Evolutionary conservation across 1,284 basidiomycete species (phyloP), one percentile per base, ranked within the genome.

Genomic region (Trichosporon ovoides): DNA sequence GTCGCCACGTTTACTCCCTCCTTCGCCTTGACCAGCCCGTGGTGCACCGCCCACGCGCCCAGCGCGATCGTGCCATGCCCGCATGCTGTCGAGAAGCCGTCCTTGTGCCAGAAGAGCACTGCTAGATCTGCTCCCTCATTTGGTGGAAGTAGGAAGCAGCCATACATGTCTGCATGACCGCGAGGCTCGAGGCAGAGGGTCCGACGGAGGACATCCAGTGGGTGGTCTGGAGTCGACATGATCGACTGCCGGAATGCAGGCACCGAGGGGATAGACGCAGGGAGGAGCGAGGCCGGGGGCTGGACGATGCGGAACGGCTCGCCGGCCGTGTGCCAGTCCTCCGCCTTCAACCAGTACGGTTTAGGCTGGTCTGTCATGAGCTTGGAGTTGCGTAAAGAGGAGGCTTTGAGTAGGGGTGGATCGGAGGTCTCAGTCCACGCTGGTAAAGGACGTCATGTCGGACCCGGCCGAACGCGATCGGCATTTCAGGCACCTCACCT

Each of bases 11-110:
- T 53, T 5, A 12, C 10, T 0, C 55, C 59, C 16, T 38, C 37
- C 6, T 49, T 46, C 1, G 57, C 37, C 13, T 53, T 19, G 36
- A 67, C 63, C 10, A 56, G 31, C 0, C 61, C 61, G 18, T 37
- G 57, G 10, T 78, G 77, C 28, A 81, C 66, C 1, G 80, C 70
- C 65, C 80, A 80, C 38, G 78, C 76, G 0, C 80, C 80, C 0
- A 81, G 76, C 11, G 80, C 80, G 40, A 81, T 77, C 1, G 80
- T 80, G 7, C 79, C 80, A 60, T 81, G 80, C 0, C 80, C 80
- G 48, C 80, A 81, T 74, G 81, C 81, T 2, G 80, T 81, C 1
- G 79, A 80, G 65, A 80, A 81, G 0, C 80, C 80, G 68, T 81
- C 80, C 63, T 81, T 81, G 66, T 81, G 80, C 60, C 76, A 80